Evolutionary conservation across 2,329 filamentous ascomycete genomes (phyloP).

Genomic region (Ophiocordyceps sinensis): DNA sequence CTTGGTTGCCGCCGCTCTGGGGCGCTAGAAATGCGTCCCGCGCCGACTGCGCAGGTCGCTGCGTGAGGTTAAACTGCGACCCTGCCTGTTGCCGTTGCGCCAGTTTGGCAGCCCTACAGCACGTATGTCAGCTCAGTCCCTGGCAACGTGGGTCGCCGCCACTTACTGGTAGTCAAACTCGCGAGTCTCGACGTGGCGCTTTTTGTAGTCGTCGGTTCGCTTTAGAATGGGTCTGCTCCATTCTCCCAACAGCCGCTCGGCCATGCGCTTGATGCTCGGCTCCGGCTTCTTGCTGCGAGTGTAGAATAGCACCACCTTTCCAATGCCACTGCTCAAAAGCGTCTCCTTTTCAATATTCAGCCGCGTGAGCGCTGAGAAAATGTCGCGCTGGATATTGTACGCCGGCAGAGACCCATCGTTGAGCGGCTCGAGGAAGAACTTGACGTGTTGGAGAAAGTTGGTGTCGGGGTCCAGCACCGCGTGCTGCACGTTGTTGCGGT

Average conservation of each 20-base stretch:
- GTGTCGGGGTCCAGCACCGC: constrained; percentile 86
- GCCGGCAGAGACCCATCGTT: constrained; percentile 89
- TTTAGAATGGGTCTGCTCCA: constrained; percentile 94
- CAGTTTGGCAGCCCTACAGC: constrained; percentile 34
- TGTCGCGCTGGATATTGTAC: constrained; percentile 92
- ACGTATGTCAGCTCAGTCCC: constrained; percentile 2
- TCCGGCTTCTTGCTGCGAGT: constrained; percentile 89
- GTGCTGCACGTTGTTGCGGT: constrained; percentile 73
- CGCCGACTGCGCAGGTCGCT: constrained; percentile 29
- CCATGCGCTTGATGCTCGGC: constrained; percentile 78
- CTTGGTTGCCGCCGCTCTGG: constrained; percentile 38
- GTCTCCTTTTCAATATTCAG: constrained; percentile 86
- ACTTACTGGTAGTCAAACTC: constrained; percentile 51
- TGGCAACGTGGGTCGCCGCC: neutral
- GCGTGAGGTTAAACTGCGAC: constrained; percentile 34
- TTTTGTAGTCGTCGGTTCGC: constrained; percentile 87
- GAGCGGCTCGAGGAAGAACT: constrained; percentile 92
- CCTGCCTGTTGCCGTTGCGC: constrained; percentile 33
- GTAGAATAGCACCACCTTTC: constrained; percentile 94
- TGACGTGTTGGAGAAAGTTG: constrained; percentile 86
- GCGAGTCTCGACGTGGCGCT: constrained; percentile 52
- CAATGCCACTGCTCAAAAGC: constrained; percentile 80
- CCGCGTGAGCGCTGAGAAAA: constrained; percentile 66
- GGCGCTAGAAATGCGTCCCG: constrained; percentile 40
- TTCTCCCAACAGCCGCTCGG: constrained; percentile 81